Base-by-base conservation (phyloP, 2,329 filamentous ascomycete species). In the Stagonosporopsis chrysanthemi region DNA sequence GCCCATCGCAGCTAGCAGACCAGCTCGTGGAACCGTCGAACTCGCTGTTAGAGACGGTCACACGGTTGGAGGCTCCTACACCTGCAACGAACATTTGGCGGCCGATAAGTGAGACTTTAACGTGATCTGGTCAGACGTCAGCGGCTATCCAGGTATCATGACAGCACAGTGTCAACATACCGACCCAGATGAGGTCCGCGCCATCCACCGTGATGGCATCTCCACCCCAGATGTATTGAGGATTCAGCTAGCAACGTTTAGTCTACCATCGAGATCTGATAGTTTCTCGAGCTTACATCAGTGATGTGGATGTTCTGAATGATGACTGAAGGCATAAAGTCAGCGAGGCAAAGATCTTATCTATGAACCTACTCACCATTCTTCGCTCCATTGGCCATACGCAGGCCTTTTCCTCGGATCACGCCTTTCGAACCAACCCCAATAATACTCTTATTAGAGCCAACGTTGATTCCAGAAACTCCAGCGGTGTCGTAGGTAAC, bases 61-160 rank as follows among this genome's bases (percentile, higher is more conserved):
- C 81, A 28, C 82, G 82, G 67, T 80, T 80, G 63, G 79, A 81
- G 41, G 82, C 79, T 3, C 73, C 67, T 63, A 78, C 81, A 55
- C 85, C 84, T 35, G 84, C 79, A 39, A 86, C 84, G 39, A 86
- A 81, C 77, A 85, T 82, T 72, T 86, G 84, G 33, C 84, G 83
- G 47, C 83, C 84, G 62, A 86, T 82, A 35, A 82, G 79, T 41
- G 83, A 83, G 44, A 82, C 83, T 74, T 83, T 67, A 40, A 52
- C 50, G 43, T 67, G 64, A 23, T 63, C 57, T 60, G 8, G 8
- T 12, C 2, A n/a, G 12, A 14, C 17, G 15, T 46, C 4, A 42
- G 33, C n/a, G 15, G 26, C 4, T 8, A 6, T 43, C n/a, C 19
- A 3, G 11, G 2, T 1, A 36, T 39, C 8, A 22, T n/a, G 35